Base-by-base conservation (phyloP, 805 yeast species). In the Ogataea thermomethanolica region DNA sequence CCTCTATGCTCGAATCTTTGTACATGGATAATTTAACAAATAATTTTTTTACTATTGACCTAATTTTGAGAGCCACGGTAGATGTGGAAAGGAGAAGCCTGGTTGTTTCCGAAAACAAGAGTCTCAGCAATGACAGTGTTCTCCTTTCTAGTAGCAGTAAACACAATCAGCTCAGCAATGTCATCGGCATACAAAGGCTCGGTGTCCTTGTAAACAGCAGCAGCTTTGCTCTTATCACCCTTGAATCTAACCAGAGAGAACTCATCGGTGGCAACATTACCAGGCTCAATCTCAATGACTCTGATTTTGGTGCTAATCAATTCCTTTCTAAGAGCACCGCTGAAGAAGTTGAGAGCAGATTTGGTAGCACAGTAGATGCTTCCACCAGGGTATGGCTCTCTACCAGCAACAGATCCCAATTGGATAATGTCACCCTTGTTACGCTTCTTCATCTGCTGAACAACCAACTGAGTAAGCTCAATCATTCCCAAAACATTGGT, bases 401-500 rank as follows among this genome's bases (percentile, higher is more conserved):
- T 75, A 28, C 89, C 91, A 8, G 91, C 91, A 56, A 81, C 78
- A 4, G 90, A 82, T 4, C 90, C 89, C 46, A 83, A 56, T 54
- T 81, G 83, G 44, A 83, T 82, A 48, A 83, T 81, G 54, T 81
- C 89, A 54, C 90, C 90, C 12, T 70, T 56, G 59, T 84, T 79
- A 53, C 83, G 80, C 42, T 71, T 69, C 58, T 83, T 80, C 74
- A 90, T 77, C 36, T 76, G 74, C 29, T 82, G 81, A 33, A 91
- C 64, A 20, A 89, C 73, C 5, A 82, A 79, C 62, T 91, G 96
- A 6, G 96, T 89, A 46, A 90, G 64, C 23, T 83, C 77, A 45
- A 90, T 84, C 62, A 90, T 70, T 3, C 96, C 97, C 42, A 87
- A 59, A 3, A 91, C 96, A 56, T 90, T 91, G 44, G 96, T 88